These are phyloP conservation scores for Apiospora sp. DNA, from an alignment of 2,329 filamentous ascomycete species.

Conservation along the genomic window DNA sequence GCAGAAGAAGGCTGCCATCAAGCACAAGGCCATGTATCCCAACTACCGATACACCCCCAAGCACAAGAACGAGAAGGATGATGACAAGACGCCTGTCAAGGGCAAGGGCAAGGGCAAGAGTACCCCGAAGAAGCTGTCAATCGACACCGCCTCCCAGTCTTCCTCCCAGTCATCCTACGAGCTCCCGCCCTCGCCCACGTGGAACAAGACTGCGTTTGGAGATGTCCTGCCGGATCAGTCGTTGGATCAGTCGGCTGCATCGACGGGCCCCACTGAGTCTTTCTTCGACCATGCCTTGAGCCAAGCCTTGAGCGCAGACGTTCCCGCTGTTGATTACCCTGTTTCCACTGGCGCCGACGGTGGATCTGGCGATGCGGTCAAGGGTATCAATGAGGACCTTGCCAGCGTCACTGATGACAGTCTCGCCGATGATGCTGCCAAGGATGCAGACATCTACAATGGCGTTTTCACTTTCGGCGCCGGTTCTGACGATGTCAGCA, in stretches of 20 bases:
- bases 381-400: neutral
- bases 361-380: neutral
- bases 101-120: neutral
- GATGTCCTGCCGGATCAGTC: neutral
- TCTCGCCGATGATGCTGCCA: neutral
- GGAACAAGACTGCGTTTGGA: neutral
- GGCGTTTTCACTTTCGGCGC: neutral
- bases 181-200: neutral
- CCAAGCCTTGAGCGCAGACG: neutral
- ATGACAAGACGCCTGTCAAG: neutral
- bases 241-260: neutral
- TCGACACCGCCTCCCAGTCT: neutral
- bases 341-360: neutral
- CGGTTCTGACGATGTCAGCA: neutral
- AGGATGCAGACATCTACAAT: neutral
- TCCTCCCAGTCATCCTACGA: neutral
- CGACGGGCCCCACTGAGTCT: neutral
- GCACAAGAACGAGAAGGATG: neutral
- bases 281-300: neutral
- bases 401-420: neutral
- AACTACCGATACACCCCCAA: constrained; percentile 20
- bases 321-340: neutral
- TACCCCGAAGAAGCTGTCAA: neutral
- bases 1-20: constrained; percentile 1
- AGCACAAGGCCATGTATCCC: constrained; percentile 8